These are phyloP conservation scores for Amanita brunnescens DNA, from an alignment of 768 basidiomycete species.

Conservation along the genomic window DNA sequence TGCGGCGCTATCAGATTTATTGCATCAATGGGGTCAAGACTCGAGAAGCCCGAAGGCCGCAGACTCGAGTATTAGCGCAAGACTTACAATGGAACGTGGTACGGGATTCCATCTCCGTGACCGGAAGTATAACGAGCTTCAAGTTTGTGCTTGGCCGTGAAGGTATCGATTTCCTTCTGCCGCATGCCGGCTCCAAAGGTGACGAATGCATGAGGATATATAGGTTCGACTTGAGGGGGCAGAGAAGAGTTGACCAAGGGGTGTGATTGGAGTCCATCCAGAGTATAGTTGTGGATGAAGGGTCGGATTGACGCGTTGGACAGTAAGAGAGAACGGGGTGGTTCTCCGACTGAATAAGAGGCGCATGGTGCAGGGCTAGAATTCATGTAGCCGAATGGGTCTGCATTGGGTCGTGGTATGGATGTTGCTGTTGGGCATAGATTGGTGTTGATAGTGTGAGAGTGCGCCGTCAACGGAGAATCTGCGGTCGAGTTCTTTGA, in stretches of 20 bases:
- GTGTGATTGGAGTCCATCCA: background rate
- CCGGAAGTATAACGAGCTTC: slow-evolving; percentile 47
- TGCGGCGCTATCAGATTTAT: slow-evolving; percentile 53
- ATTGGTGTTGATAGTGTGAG: too few relatives aligned
- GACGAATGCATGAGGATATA: slow-evolving; percentile 67
- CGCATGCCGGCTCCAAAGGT: slow-evolving; percentile 82
- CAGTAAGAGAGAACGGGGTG: slow-evolving; percentile 12
- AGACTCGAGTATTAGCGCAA: slow-evolving; percentile 4
- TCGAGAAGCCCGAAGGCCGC: slow-evolving; percentile 4
- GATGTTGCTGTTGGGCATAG: too few relatives aligned
- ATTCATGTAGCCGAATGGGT: slow-evolving; percentile 7
- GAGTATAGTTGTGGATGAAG: slow-evolving; percentile 10
- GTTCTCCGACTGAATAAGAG: background rate
- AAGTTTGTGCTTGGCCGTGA: slow-evolving; percentile 59
- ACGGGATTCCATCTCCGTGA: slow-evolving; percentile 51
- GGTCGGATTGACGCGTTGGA: slow-evolving; percentile 21
- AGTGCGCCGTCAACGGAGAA: too few relatives aligned
- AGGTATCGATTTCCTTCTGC: slow-evolving; percentile 79
- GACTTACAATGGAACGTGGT: slow-evolving; percentile 72
- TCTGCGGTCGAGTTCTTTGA: background rate
- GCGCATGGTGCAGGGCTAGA: background rate
- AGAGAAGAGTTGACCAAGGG: background rate
- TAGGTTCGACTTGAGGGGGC: slow-evolving; percentile 37
- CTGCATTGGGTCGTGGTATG: background rate
- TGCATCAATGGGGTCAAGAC: slow-evolving; percentile 8